Evolutionary conservation across 2,329 filamentous ascomycete genomes (phyloP).

Genomic region (Talaromyces sp.): DNA sequence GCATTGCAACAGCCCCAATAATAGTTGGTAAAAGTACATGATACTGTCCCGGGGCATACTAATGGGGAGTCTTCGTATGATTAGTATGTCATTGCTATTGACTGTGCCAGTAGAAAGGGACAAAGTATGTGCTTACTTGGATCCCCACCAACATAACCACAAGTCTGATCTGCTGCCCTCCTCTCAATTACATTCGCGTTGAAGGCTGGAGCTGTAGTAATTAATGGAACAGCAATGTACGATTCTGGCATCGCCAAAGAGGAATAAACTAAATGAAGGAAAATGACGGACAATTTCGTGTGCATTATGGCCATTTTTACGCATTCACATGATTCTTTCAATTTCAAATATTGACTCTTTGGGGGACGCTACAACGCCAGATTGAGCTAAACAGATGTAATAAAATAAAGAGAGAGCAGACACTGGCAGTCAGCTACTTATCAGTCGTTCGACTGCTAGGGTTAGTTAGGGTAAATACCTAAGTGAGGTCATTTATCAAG

Average conservation of each 20-base stretch:
- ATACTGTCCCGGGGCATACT: slow-evolving; percentile 8
- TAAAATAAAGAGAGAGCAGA: background rate
- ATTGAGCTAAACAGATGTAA: background rate
- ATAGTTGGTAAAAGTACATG: slow-evolving; percentile 3
- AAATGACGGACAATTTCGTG: background rate
- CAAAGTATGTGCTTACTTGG: background rate
- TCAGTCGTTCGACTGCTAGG: background rate
- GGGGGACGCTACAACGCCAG: background rate
- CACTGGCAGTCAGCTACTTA: background rate
- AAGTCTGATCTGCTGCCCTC: slow-evolving; percentile 12
- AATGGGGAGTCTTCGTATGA: slow-evolving; percentile 5
- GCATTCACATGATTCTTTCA: background rate
- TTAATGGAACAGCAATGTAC: background rate
- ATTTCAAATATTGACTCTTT: background rate
- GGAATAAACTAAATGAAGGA: background rate
- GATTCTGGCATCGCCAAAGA: background rate
- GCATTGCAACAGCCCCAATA: slow-evolving; percentile 15
- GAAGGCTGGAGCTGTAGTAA: slow-evolving; percentile 5
- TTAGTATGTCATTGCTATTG: background rate
- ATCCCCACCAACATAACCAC: slow-evolving; percentile 12
- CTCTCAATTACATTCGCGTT: background rate
- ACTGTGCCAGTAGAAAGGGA: background rate
- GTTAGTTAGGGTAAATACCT: background rate
- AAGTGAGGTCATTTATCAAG: background rate
- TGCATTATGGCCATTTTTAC: background rate